These are phyloP conservation scores for Ogataea trehalophila DNA, from an alignment of 805 yeast species.

Conservation along the genomic window DNA sequence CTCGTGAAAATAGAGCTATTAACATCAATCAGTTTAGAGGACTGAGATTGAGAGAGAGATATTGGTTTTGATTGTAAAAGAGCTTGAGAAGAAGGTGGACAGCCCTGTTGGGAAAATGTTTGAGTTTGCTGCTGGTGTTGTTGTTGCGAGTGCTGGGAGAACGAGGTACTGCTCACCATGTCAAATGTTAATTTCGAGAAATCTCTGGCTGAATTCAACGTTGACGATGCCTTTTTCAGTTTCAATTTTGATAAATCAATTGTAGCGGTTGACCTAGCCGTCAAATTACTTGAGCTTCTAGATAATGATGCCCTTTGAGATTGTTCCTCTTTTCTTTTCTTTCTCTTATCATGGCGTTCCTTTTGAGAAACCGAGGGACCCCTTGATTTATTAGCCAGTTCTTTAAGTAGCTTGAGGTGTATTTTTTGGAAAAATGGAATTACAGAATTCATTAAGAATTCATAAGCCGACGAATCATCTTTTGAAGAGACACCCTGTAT, in stretches of 20 bases:
- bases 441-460: constrained; percentile 23
- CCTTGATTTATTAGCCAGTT: constrained; percentile 23
- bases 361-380: constrained; percentile 25
- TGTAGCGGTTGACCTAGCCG: background rate
- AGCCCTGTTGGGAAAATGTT: constrained; percentile 2
- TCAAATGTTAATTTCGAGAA: constrained; percentile 30
- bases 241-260: constrained; percentile 15
- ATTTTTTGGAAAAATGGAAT: constrained; percentile 28
- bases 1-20: constrained; percentile 17
- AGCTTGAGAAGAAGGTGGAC: constrained; percentile 5
- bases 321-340: constrained; percentile 1
- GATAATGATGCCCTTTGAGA: background rate
- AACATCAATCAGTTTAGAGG: background rate
- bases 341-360: constrained; percentile 4
- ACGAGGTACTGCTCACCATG: constrained; percentile 25
- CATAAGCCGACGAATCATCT: constrained; percentile 25
- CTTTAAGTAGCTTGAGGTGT: constrained; percentile 22
- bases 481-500: constrained; percentile 22
- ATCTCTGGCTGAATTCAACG: constrained; percentile 15
- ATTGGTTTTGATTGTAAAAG: background rate
- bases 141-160: constrained; percentile 5
- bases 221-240: constrained; percentile 23
- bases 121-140: no score
- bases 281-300: constrained; percentile 1
- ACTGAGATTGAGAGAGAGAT: background rate